Percentiles rank a stretch among this genome's conserved stretches.
Conservation (phyloP, 805 yeast genomes). For the Myxozyma lipomycoides region DNA sequence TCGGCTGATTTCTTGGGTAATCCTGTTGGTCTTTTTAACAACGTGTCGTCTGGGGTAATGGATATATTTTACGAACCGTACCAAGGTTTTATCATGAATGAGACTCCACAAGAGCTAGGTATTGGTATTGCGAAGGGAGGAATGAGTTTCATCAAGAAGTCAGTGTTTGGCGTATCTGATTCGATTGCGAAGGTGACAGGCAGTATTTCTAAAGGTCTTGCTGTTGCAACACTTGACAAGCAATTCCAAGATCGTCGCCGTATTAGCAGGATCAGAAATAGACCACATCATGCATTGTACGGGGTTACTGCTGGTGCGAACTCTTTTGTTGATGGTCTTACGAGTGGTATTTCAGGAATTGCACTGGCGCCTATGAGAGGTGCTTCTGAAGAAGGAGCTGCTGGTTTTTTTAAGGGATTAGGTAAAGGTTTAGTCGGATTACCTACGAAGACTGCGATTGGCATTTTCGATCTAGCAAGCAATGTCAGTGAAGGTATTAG, state of each 20-base stretch:
- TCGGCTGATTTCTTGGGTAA: constrained; percentile 96
- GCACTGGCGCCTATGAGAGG: constrained; percentile 91
- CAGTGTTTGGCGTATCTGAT: constrained; percentile 92
- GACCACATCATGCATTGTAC: constrained; percentile 77
- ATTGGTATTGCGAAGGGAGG: constrained; percentile 96
- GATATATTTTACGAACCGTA: constrained; percentile 97
- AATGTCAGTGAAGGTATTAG: constrained; percentile 91
- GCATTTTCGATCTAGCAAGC: constrained; percentile 85
- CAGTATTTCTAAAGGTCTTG: constrained; percentile 87
- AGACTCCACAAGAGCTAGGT: constrained; percentile 93
- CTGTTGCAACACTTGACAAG: constrained; percentile 84
- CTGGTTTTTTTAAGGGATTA: constrained; percentile 88
- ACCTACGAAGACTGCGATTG: constrained; percentile 96
- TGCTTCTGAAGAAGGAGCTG: constrained; percentile 80
- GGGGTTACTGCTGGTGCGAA: constrained; percentile 84
- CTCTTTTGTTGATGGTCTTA: constrained; percentile 77
- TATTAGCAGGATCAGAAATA: constrained; percentile 67
- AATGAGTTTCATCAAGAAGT: constrained; percentile 84
- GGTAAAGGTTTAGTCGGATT: constrained; percentile 94
- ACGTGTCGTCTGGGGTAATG: constrained; percentile 88
- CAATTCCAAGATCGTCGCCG: constrained; percentile 80
- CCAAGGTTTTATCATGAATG: constrained; percentile 90
- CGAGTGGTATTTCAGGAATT: constrained; percentile 85
- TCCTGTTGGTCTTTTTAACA: constrained; percentile 94
- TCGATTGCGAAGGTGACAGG: constrained; percentile 91